Conservation (phyloP, 495 filamentous ascomycete species). For the Rhizodiscina lignyota region DNA sequence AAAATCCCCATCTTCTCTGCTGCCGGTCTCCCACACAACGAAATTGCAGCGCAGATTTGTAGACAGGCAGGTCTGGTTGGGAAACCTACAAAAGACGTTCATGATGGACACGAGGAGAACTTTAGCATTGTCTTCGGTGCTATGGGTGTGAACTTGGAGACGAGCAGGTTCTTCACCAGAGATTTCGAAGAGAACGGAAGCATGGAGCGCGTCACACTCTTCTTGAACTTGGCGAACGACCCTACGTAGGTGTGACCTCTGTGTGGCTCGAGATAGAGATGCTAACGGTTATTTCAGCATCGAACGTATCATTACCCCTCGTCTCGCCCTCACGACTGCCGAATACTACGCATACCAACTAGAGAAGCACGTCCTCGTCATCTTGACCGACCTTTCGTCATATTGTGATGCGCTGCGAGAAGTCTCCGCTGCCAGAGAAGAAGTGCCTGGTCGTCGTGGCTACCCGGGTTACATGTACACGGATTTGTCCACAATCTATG, state of each 20-base stretch:
- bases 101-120: constrained; percentile 96
- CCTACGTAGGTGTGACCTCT: constrained; percentile 53
- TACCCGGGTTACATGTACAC: constrained; percentile 99
- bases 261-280: neutral
- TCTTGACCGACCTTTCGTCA: constrained; percentile 92
- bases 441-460: constrained; percentile 98
- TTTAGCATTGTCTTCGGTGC: constrained; percentile 99
- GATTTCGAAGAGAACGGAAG: constrained; percentile 99
- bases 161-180: constrained; percentile 91
- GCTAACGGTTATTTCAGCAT: constrained; percentile 38
- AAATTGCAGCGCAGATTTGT: constrained; percentile 96
- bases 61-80: constrained; percentile 87
- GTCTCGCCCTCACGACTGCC: constrained; percentile 93
- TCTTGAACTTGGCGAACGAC: constrained; percentile 97
- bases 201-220: constrained; percentile 90
- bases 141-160: constrained; percentile 99
- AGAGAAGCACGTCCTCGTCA: constrained; percentile 98
- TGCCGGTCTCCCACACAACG: constrained; percentile 94
- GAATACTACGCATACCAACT: constrained; percentile 99
- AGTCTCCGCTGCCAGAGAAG: constrained; percentile 93
- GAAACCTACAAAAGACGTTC: constrained; percentile 80
- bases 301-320: constrained; percentile 99
- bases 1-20: constrained; percentile 99
- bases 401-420: constrained; percentile 99
- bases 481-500: constrained; percentile 98